Evolutionary conservation across 2,329 filamentous ascomycete species (phyloP).

Genomic region (Hymenoscyphus linearis): DNA sequence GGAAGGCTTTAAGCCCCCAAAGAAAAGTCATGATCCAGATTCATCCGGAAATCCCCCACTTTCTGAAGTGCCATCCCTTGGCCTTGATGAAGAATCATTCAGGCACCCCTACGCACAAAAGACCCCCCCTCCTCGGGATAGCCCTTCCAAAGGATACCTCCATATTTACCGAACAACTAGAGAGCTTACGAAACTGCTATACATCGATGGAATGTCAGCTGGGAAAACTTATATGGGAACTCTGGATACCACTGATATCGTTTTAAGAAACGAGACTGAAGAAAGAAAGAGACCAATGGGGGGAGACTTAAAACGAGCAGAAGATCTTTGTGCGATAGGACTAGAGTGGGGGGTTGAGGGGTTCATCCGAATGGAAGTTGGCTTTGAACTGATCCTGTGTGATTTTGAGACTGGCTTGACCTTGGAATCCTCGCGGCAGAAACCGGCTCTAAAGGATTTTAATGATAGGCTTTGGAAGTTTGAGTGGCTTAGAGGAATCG

Average conservation of each 20-base stretch:
- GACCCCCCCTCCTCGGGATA: not conserved
- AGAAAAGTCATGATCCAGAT: not conserved
- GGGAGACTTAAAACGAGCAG: constrained; percentile 40
- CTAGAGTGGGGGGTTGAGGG: constrained; percentile 55
- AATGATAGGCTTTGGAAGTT: constrained; percentile 10
- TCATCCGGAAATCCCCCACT: not conserved
- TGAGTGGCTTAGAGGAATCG: constrained; percentile 38
- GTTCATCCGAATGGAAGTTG: constrained; percentile 61
- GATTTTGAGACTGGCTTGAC: constrained; percentile 43
- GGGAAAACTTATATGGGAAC: constrained; percentile 62
- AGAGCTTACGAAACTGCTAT: constrained; percentile 54
- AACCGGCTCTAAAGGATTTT: constrained; percentile 9
- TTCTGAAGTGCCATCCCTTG: constrained; percentile 6
- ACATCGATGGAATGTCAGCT: constrained; percentile 66
- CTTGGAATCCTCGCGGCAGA: constrained; percentile 19
- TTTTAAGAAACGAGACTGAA: constrained; percentile 38
- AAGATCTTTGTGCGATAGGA: constrained; percentile 50
- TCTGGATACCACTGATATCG: constrained; percentile 59
- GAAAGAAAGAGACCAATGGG: not conserved
- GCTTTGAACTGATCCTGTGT: constrained; percentile 67
- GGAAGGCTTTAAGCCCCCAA: constrained; percentile 1
- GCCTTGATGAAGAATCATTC: not conserved
- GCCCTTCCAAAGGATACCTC: constrained; percentile 47
- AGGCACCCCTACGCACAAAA: not conserved
- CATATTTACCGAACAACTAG: constrained; percentile 60